Base-by-base conservation (phyloP, 352 stramenopile species). In the Elongisporangium undulatum region DNA sequence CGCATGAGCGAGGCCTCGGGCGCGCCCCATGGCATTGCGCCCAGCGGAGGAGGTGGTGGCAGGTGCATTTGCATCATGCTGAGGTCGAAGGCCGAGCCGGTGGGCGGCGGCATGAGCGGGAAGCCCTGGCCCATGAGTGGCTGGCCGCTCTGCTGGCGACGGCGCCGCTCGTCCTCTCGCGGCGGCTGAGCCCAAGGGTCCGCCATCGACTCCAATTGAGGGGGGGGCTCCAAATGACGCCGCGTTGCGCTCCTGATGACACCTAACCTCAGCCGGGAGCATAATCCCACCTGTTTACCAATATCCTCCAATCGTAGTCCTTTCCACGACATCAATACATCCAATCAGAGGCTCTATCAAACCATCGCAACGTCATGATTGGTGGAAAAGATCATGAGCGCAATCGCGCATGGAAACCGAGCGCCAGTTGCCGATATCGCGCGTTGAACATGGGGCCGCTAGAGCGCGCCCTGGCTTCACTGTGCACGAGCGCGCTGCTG, bases 401-500 rank as follows among this genome's bases (percentile, higher is more conserved):
- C 12, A 45, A 45, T 45, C 34, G 34, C 34, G 13, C 34, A 17
- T 15, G 34, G 12, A 45, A 45, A 12, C 34, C 3, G 9, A 4
- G 34, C 34, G 34, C 12, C 34, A 45, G 34, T 45, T 45, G 34
- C 34, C 34, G 34, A 45, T 45, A 45, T 45, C 34, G 9, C 34
- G 34, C 7, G 10, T 45, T 45, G 34, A 45, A 45, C 34, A 45
- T 45, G 34, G 34, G 34, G 34, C 34, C 34, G 34, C 20, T 60
- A 50, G 54, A 61, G 19, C 29, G 71, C 53, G 34, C 69, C 39
- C 3, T 60, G 55, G 54, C 67, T 52, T 77, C 69, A 6, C 58
- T 77, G 1, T 55, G 53, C 21, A 72, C 66, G 12, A 77, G 69
- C 53, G 39, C 58, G 51, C n/a, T 73, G 51, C 61, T 77, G 29